These are phyloP conservation scores for Cercophora sp. DNA, from an alignment of 495 filamentous ascomycete genomes.

Conservation along the genomic window DNA sequence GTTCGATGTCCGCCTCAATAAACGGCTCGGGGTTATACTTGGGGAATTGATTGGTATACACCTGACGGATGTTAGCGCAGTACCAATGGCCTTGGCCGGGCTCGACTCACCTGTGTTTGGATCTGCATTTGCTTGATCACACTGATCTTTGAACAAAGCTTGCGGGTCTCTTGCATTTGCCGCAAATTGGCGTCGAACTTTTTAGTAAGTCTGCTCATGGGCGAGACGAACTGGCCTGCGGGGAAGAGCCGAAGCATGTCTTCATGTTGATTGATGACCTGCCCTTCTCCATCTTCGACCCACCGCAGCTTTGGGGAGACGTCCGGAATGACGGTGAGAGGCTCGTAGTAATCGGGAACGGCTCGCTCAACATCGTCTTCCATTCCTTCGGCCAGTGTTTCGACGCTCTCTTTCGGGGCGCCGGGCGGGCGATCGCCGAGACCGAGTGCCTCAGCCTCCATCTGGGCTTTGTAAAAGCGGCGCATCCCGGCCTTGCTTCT, in stretches of 20 bases:
- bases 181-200: conserved; percentile 87
- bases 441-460: conserved; percentile 49
- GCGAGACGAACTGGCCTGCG: conserved; percentile 70
- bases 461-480: conserved; percentile 72
- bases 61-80: conserved; percentile 46
- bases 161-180: conserved; percentile 95
- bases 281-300: conserved; percentile 80
- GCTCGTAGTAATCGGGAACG: conserved; percentile 91
- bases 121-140: conserved; percentile 99
- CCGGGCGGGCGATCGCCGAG: conserved; percentile 46
- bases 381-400: conserved; percentile 87
- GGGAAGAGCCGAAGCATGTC: conserved; percentile 74
- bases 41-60: conserved; percentile 96
- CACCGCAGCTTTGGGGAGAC: conserved; percentile 70
- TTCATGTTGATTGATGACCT: conserved; percentile 79
- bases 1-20: conserved; percentile 74
- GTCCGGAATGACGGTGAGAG: conserved; percentile 80
- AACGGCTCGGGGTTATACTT: conserved; percentile 95
- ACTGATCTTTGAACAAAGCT: conserved; percentile 90
- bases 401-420: conserved; percentile 43
- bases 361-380: conserved; percentile 75
- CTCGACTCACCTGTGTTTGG: conserved; percentile 74
- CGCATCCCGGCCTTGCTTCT: conserved; percentile 64
- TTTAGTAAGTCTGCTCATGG: conserved; percentile 67
- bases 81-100: background rate